phyloP scores from a whole-genome alignment of 305 asterid genomes.

The Caryopteris hybrid region DNA sequence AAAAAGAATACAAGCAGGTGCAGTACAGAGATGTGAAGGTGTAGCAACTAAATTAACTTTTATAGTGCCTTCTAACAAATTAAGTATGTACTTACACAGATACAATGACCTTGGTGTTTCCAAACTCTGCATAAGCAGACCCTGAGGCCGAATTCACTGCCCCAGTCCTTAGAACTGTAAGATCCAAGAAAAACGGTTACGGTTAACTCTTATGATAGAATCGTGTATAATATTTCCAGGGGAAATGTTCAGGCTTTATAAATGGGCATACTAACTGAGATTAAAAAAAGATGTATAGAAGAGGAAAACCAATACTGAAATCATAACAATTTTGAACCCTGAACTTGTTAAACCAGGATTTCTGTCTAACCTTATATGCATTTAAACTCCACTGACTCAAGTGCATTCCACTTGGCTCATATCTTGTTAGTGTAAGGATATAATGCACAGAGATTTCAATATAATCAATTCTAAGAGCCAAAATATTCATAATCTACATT shows the following conservation, averaged over 20 bases:
- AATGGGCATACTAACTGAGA: not conserved
- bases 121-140: constrained; percentile 96
- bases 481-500: not conserved
- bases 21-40: not conserved
- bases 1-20: not conserved
- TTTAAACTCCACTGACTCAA: not conserved
- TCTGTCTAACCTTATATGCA: not conserved
- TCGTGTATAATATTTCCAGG: not conserved
- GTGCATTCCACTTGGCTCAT: not conserved
- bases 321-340: not conserved
- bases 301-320: not conserved
- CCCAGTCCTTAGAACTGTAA: constrained; percentile 78
- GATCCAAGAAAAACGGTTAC: constrained; percentile 11
- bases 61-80: not conserved
- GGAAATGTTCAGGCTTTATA: not conserved
- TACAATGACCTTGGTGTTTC: constrained; percentile 91
- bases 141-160: constrained; percentile 95
- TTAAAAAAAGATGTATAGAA: not conserved
- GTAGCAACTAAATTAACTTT: not conserved
- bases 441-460: not conserved
- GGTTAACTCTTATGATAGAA: not conserved
- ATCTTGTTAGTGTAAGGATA: not conserved
- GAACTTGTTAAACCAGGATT: not conserved
- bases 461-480: constrained; percentile 3
- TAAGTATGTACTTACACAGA: constrained; percentile 67